Percentiles rank a stretch among this genome's conserved stretches.
These are phyloP conservation scores for Neonectria sp. DNA, from an alignment of 2,329 filamentous ascomycete species.

Conservation along the genomic window DNA sequence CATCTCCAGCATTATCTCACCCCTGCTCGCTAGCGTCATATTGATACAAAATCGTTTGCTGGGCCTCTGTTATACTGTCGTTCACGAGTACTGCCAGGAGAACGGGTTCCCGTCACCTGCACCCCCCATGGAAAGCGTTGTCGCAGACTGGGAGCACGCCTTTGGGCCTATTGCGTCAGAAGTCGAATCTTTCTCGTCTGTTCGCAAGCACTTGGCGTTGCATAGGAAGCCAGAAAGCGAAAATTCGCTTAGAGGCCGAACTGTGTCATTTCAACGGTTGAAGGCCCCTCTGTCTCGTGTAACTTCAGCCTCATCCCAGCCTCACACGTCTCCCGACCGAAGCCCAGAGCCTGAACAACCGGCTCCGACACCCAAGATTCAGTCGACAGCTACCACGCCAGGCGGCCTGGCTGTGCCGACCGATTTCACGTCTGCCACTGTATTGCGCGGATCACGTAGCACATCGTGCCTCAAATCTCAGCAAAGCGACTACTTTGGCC, in stretches of 20 bases:
- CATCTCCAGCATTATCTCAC: constrained; percentile 23
- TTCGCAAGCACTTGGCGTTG: constrained; percentile 21
- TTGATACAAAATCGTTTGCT: constrained; percentile 30
- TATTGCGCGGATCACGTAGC: constrained; percentile 24
- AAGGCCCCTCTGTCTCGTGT: constrained; percentile 20
- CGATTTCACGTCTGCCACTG: constrained; percentile 30
- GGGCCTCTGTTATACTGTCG: constrained; percentile 30
- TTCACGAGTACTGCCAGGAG: constrained; percentile 30
- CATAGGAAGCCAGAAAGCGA: constrained; percentile 10
- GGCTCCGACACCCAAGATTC: constrained; percentile 11
- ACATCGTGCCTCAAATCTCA: constrained; percentile 12
- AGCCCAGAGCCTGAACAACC: constrained; percentile 4
- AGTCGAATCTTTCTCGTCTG: constrained; percentile 21
- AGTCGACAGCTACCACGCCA: constrained; percentile 13
- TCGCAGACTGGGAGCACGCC: constrained; percentile 25
- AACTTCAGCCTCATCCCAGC: constrained; percentile 21
- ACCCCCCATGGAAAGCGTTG: constrained; percentile 25
- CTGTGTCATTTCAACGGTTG: constrained; percentile 9
- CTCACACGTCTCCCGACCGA: constrained; percentile 5
- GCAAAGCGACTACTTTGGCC: constrained; percentile 21
- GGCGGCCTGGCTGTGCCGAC: constrained; percentile 22
- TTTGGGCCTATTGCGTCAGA: constrained; percentile 18
- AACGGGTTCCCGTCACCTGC: constrained; percentile 31
- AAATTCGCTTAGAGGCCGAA: constrained; percentile 1
- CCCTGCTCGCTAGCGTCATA: constrained; percentile 25